These are phyloP conservation scores for Stemphylium vesicarium DNA, from an alignment of 2,329 filamentous ascomycete species.

Conservation along the genomic window DNA sequence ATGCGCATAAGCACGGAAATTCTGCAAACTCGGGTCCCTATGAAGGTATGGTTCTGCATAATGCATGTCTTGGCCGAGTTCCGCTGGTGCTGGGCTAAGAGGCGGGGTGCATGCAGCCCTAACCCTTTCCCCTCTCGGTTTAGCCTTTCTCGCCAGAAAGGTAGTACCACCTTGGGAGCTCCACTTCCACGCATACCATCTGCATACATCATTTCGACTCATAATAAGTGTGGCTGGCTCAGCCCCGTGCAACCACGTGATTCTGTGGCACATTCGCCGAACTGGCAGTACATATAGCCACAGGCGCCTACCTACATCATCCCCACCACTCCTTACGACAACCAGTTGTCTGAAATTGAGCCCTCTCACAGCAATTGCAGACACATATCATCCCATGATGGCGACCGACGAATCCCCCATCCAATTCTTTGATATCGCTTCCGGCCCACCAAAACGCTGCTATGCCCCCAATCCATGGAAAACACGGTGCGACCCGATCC, in stretches of 20 bases:
- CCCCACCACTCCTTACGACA: not conserved
- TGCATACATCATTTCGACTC: not conserved
- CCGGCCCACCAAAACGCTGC: slow-evolving; percentile 44
- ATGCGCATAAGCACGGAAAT: too few species aligned
- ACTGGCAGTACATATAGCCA: not conserved
- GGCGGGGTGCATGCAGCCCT: too few species aligned
- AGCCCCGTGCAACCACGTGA: not conserved
- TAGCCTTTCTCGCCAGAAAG: too few species aligned
- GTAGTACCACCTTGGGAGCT: not conserved
- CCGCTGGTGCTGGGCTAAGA: too few species aligned
- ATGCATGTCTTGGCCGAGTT: too few species aligned
- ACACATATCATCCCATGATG: not conserved
- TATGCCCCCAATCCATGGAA: slow-evolving; percentile 60
- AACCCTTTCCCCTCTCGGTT: too few species aligned
- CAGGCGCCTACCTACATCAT: too few species aligned
- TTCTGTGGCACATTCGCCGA: not conserved
- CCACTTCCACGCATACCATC: not conserved
- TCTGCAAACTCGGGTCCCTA: too few species aligned
- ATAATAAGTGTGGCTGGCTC: not conserved
- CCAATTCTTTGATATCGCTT: slow-evolving; percentile 57
- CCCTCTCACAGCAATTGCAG: not conserved
- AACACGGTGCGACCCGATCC: slow-evolving; percentile 35
- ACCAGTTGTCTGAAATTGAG: not conserved
- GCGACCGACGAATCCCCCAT: not conserved
- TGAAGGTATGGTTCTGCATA: too few species aligned